phyloP scores from a whole-genome alignment of 2,329 filamentous ascomycete species.

The Phaeomoniella chlamydospora region DNA sequence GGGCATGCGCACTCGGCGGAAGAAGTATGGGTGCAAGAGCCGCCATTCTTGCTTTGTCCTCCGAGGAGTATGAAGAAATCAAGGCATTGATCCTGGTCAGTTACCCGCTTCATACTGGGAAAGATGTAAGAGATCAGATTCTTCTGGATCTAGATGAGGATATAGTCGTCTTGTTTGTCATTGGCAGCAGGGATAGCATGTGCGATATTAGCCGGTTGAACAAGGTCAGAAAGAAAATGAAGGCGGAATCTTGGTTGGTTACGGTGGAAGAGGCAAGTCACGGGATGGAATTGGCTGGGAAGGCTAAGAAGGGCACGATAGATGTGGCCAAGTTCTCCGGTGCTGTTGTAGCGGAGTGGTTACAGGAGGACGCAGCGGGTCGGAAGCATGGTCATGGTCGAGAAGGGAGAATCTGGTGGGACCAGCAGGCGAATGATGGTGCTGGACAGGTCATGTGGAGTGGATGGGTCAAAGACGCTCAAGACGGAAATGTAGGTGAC shows the following conservation, averaged over 20 bases:
- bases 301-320: too few species aligned
- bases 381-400: too few species aligned
- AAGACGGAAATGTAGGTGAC: too few species aligned
- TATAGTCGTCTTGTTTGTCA: slow-evolving; percentile 10
- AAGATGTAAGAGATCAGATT: slow-evolving; percentile 9
- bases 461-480: too few species aligned
- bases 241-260: slow-evolving; percentile 7
- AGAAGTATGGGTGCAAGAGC: background rate
- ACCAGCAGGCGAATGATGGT: too few species aligned
- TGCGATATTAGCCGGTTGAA: slow-evolving; percentile 6
- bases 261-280: slow-evolving; percentile 10
- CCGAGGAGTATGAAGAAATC: slow-evolving; percentile 2
- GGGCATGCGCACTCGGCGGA: slow-evolving; percentile 4
- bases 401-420: too few species aligned
- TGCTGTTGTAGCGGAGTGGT: too few species aligned
- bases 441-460: too few species aligned
- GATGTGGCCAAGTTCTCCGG: too few species aligned
- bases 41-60: slow-evolving; percentile 2
- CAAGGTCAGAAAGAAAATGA: slow-evolving; percentile 9
- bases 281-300: slow-evolving; percentile 9
- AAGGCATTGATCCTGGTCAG: slow-evolving; percentile 7
- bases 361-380: too few species aligned
- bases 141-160: slow-evolving; percentile 6
- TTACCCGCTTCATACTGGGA: slow-evolving; percentile 9
- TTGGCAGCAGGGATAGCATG: slow-evolving; percentile 9